phyloP scores from a whole-genome alignment of 1,139 yeast genomes.

The Nakaseomyces glabratus region DNA sequence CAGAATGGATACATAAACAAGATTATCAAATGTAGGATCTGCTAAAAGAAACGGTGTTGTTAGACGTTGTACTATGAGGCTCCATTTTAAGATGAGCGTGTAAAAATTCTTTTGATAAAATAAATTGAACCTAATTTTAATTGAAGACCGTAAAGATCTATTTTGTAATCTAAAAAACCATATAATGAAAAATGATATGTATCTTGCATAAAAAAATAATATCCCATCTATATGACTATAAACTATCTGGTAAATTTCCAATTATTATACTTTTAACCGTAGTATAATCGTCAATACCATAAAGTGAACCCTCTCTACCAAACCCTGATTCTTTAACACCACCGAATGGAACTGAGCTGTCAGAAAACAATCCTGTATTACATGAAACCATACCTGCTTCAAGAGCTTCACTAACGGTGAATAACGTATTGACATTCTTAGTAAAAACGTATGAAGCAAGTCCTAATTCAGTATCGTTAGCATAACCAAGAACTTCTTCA shows the following conservation, averaged over 20 bases:
- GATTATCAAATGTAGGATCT: slow-evolving; percentile 51
- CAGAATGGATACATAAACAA: slow-evolving; percentile 71
- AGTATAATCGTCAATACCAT: slow-evolving; percentile 68
- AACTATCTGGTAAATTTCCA: slow-evolving; percentile 29
- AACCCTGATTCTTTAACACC: slow-evolving; percentile 75
- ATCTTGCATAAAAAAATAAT: background rate
- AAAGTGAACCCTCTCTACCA: slow-evolving; percentile 73
- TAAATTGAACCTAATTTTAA: background rate
- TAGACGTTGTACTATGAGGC: too few relatives aligned
- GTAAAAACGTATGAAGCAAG: slow-evolving; percentile 78
- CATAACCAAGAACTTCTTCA: slow-evolving; percentile 59
- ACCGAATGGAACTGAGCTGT: slow-evolving; percentile 68
- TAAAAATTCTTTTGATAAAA: too few relatives aligned
- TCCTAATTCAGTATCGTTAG: slow-evolving; percentile 65
- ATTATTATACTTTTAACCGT: slow-evolving; percentile 53
- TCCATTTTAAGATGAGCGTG: too few relatives aligned
- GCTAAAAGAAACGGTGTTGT: too few relatives aligned
- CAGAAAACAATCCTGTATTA: slow-evolving; percentile 66
- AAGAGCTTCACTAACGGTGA: slow-evolving; percentile 59
- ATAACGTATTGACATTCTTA: slow-evolving; percentile 49
- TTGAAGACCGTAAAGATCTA: too few relatives aligned
- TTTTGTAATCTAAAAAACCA: background rate
- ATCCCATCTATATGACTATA: background rate
- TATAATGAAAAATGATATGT: too few relatives aligned
- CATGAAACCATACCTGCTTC: slow-evolving; percentile 79